These are phyloP conservation scores for Miscanthus lutarioriparius DNA, from an alignment of 176 grass and related monocot species.

Conservation along the genomic window DNA sequence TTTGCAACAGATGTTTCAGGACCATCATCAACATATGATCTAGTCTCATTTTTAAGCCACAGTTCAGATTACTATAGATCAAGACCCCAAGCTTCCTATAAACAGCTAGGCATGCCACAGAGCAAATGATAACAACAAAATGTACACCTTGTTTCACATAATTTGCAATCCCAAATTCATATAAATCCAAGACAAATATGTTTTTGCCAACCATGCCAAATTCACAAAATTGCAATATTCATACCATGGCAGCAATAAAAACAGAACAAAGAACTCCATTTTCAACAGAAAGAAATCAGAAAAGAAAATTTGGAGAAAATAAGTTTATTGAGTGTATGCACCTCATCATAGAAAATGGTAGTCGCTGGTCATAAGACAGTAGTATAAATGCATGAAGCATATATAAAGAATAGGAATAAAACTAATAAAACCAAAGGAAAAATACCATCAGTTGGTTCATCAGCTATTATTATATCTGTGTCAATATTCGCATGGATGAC, in stretches of 20 bases:
- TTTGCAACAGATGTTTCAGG: neutral
- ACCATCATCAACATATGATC: neutral
- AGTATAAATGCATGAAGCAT: slow-evolving; percentile 23
- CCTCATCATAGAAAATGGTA: neutral
- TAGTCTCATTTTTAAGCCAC: neutral
- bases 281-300: neutral
- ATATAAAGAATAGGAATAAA: neutral
- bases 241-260: slow-evolving; percentile 11
- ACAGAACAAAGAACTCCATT: neutral
- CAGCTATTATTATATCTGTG: slow-evolving; percentile 97
- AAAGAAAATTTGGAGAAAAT: neutral
- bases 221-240: slow-evolving; percentile 14
- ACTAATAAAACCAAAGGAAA: neutral
- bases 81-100: neutral
- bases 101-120: neutral
- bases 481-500: slow-evolving; percentile 99
- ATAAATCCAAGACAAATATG: neutral
- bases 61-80: neutral
- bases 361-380: neutral
- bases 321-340: neutral
- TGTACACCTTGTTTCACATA: neutral
- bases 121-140: slow-evolving; percentile 7
- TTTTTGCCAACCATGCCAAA: neutral
- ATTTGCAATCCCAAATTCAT: neutral
- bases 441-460: slow-evolving; percentile 87